Base-by-base conservation (phyloP, 1,284 basidiomycete genomes). In the Apiotrichum veenhuisii region DNA sequence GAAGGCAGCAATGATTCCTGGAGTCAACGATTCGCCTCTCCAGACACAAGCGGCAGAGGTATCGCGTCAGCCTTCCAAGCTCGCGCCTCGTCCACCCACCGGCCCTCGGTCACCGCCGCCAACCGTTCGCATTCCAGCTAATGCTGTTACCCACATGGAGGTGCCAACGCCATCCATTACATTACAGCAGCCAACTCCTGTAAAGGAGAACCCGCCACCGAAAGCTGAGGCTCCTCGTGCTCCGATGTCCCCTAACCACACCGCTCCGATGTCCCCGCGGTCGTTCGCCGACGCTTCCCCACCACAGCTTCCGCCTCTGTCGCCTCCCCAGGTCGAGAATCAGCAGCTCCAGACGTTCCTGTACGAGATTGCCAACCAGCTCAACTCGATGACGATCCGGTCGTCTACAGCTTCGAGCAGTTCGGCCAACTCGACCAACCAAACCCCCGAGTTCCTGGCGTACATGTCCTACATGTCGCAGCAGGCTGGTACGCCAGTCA, bases 331-430 rank as follows among this genome's bases (percentile, higher is more conserved):
- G 43, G 79, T 80, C 0, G 76, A 77, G 51, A 79, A 82, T 58
- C 75, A 74, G 8, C 78, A 80, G 37, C 77, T 83, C 64, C 81
- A 82, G 63, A 74, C 76, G 48, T 83, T 83, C 74, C 81, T 83
- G 73, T 77, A 81, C 65, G 81, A 83, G 63, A 80, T 83, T 18
- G 81, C 82, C 44, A 79, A 79, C 27, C 81, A 82, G 65, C 77
- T 83, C 50, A 80, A 81, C 66, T 80, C 78, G 18, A 80, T 83
- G 74, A 78, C 74, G 58, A 76, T 74, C 62, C 74, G 75, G 36
- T 76, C 73, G 44, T 80, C 73, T 36, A 75, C 72, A 42, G 76
- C 70, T 45, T 78, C 72, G 44, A 72, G 66, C 56, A 71, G 70
- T 38, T 78, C 76, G 18, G 74, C 67, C 36, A 62, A 62, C 25